These are phyloP conservation scores for Collybia nuda DNA, from an alignment of 768 basidiomycete species.

Conservation along the genomic window DNA sequence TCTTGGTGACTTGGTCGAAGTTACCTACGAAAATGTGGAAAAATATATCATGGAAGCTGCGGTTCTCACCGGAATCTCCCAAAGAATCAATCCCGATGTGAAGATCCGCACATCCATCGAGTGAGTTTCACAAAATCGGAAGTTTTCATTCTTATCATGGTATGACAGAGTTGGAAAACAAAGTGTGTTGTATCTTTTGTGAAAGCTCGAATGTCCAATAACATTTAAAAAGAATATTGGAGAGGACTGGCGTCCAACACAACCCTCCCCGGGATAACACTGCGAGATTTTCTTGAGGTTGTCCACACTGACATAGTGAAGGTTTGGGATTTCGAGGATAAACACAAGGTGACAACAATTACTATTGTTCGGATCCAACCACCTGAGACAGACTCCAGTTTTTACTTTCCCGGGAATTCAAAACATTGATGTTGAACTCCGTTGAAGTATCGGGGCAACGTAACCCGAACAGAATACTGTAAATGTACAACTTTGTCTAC, in stretches of 20 bases:
- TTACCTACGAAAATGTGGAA: too few species aligned
- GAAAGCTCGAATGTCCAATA: too few species aligned
- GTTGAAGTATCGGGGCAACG: neutral
- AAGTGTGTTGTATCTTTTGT: too few species aligned
- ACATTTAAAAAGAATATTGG: slow-evolving; percentile 12
- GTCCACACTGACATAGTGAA: slow-evolving; percentile 18
- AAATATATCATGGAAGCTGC: too few species aligned
- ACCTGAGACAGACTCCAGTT: neutral
- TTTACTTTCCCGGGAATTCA: neutral
- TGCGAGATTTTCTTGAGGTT: slow-evolving; percentile 5
- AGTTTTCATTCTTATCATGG: too few species aligned
- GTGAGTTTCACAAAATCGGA: neutral
- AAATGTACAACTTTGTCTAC: too few species aligned
- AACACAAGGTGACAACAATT: slow-evolving; percentile 7
- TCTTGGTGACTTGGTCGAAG: too few species aligned
- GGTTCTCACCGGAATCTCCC: too few species aligned
- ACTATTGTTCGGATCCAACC: neutral
- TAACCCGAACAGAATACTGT: neutral
- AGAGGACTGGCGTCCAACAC: neutral
- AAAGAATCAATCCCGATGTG: too few species aligned
- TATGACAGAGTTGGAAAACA: slow-evolving; percentile 16
- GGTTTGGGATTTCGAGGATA: slow-evolving; percentile 24
- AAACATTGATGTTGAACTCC: neutral
- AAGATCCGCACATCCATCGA: neutral
- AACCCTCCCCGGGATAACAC: neutral